phyloP scores from a whole-genome alignment of 208 protist genomes.

The Acanthamoeba royreba region DNA sequence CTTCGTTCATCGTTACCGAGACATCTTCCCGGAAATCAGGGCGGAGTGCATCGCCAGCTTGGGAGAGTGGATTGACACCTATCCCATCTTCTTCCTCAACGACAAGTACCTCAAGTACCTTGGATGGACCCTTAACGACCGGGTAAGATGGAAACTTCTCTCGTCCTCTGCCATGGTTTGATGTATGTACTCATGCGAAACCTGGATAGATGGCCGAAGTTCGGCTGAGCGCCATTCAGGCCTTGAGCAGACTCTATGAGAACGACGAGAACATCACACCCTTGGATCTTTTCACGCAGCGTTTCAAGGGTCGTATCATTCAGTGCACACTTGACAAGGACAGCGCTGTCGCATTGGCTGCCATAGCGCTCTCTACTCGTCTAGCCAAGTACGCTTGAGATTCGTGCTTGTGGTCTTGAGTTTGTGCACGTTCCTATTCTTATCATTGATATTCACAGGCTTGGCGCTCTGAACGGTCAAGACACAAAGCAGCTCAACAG shows the following conservation, averaged over 20 bases:
- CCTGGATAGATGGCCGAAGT: background rate
- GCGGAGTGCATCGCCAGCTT: slow-evolving; percentile 22
- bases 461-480: background rate
- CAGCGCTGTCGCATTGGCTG: background rate
- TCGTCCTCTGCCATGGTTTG: background rate
- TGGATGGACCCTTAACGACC: slow-evolving; percentile 54
- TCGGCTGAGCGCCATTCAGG: background rate
- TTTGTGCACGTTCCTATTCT: no score
- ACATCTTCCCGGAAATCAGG: slow-evolving; percentile 47
- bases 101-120: slow-evolving; percentile 57
- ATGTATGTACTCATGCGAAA: no score
- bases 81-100: slow-evolving; percentile 51
- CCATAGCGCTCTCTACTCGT: background rate
- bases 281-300: slow-evolving; percentile 34
- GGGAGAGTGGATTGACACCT: slow-evolving; percentile 43
- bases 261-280: background rate
- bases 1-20: slow-evolving; percentile 56
- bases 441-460: no score
- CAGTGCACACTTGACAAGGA: slow-evolving; percentile 28
- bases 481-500: slow-evolving; percentile 10
- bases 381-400: no score
- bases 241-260: background rate
- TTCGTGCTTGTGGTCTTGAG: no score
- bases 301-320: slow-evolving; percentile 30
- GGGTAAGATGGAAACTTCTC: background rate